A percentile compares a stretch with the other conserved stretches of the same genome.
phyloP scores from a whole-genome alignment of 176 grass and related monocot genomes.

The Bolboschoenus planiculmis region DNA sequence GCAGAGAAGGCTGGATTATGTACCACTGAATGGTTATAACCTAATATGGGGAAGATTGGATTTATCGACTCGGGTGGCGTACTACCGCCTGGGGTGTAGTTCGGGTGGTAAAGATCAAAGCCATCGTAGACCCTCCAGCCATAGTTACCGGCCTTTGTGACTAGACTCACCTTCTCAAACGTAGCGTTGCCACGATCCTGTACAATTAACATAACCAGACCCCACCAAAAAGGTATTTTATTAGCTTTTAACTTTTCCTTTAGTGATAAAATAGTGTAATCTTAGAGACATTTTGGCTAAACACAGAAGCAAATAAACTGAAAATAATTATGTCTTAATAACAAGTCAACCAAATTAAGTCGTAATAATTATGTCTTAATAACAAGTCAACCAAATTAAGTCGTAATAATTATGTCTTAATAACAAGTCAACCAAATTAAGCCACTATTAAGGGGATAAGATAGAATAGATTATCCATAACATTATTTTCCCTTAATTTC shows the following conservation, averaged over 20 bases:
- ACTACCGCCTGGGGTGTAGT: constrained; percentile 15
- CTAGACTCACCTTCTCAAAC: constrained; percentile 23
- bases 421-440: too few species aligned
- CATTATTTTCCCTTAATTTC: not conserved
- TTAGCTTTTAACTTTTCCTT: not conserved
- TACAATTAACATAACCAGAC: not conserved
- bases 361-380: too few species aligned
- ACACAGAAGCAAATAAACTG: not conserved
- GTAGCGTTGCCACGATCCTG: not conserved
- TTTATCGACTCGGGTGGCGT: constrained; percentile 23
- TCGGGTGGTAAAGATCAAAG: constrained; percentile 8
- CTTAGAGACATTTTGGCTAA: not conserved
- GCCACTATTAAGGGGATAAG: too few species aligned
- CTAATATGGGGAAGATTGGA: constrained; percentile 28
- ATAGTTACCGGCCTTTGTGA: constrained; percentile 25
- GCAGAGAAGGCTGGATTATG: not conserved
- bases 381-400: too few species aligned
- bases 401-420: too few species aligned
- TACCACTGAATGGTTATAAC: constrained; percentile 10
- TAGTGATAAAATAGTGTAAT: not conserved
- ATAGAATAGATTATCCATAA: not conserved
- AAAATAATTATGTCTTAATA: not conserved
- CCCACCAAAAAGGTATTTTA: not conserved
- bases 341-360: too few species aligned
- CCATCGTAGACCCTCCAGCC: constrained; percentile 32